Evolutionary conservation across 2,329 filamentous ascomycete genomes (phyloP).

Genomic region (Fusarium sp.): DNA sequence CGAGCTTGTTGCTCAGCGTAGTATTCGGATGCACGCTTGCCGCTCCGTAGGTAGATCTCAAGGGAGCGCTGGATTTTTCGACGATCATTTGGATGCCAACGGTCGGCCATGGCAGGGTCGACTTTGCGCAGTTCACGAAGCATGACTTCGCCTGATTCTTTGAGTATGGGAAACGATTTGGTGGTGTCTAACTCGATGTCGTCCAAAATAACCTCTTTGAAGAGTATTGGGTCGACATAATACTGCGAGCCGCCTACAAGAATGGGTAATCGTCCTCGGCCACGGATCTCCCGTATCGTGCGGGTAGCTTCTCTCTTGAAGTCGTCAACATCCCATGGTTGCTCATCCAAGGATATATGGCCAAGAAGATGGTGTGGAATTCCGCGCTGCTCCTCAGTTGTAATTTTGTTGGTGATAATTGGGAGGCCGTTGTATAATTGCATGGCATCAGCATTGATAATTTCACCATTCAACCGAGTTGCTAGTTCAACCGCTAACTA

Average conservation of each 20-base stretch:
- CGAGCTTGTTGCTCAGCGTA: slow-evolving; percentile 81
- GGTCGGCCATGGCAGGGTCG: slow-evolving; percentile 89
- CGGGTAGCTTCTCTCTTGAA: slow-evolving; percentile 80
- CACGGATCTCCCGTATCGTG: slow-evolving; percentile 83
- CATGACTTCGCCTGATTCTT: slow-evolving; percentile 79
- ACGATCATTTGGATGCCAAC: slow-evolving; percentile 94
- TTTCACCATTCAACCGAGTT: slow-evolving; percentile 85
- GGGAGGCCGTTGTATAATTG: slow-evolving; percentile 94
- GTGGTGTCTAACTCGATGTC: slow-evolving; percentile 57
- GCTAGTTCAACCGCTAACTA: slow-evolving; percentile 94
- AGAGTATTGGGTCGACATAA: slow-evolving; percentile 91
- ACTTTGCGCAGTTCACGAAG: slow-evolving; percentile 81
- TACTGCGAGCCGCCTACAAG: slow-evolving; percentile 96
- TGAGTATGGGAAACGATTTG: slow-evolving; percentile 76
- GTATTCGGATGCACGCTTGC: slow-evolving; percentile 85
- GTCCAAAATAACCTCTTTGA: slow-evolving; percentile 73
- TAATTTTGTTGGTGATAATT: slow-evolving; percentile 96
- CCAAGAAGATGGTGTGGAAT: slow-evolving; percentile 92
- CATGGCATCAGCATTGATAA: slow-evolving; percentile 98
- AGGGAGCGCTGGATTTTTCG: slow-evolving; percentile 92
- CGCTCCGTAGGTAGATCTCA: slow-evolving; percentile 89
- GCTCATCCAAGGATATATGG: slow-evolving; percentile 80
- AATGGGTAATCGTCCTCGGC: slow-evolving; percentile 85
- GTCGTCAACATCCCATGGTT: slow-evolving; percentile 85
- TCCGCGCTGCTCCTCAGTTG: slow-evolving; percentile 79